phyloP scores from a whole-genome alignment of 768 basidiomycete species.

The Naganishia kalamii region DNA sequence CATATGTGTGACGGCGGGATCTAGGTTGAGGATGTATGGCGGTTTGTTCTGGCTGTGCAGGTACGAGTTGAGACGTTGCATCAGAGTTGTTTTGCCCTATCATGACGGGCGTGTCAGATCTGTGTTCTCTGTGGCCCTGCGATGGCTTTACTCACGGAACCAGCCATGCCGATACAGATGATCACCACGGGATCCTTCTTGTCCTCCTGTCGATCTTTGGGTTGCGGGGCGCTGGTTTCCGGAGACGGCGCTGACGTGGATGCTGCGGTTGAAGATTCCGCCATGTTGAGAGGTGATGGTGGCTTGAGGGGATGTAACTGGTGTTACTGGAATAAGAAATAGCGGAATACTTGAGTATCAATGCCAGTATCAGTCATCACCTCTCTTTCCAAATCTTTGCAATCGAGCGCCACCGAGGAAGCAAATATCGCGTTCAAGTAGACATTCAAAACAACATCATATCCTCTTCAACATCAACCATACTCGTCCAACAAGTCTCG shows the following conservation, averaged over 20 bases:
- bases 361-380: not conserved
- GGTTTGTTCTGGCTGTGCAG: constrained; percentile 62
- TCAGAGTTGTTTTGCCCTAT: constrained; percentile 88
- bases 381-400: constrained; percentile 9
- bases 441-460: constrained; percentile 11
- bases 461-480: not conserved
- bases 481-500: not conserved
- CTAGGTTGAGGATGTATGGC: constrained; percentile 94
- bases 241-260: not conserved
- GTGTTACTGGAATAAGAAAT: not conserved
- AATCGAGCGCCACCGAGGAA: not conserved
- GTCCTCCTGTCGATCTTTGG: constrained; percentile 4
- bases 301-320: not conserved
- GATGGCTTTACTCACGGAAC: constrained; percentile 51
- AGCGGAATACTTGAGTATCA: not conserved
- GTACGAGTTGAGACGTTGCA: constrained; percentile 88
- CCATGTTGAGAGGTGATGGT: not conserved
- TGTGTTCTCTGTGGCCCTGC: too few species aligned
- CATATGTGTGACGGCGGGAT: constrained; percentile 85
- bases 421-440: not conserved
- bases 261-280: not conserved
- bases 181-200: constrained; percentile 64
- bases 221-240: not conserved
- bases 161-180: constrained; percentile 92
- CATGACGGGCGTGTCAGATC: not conserved